phyloP scores from a whole-genome alignment of 305 asterid species.

The Solanum hybrid region DNA sequence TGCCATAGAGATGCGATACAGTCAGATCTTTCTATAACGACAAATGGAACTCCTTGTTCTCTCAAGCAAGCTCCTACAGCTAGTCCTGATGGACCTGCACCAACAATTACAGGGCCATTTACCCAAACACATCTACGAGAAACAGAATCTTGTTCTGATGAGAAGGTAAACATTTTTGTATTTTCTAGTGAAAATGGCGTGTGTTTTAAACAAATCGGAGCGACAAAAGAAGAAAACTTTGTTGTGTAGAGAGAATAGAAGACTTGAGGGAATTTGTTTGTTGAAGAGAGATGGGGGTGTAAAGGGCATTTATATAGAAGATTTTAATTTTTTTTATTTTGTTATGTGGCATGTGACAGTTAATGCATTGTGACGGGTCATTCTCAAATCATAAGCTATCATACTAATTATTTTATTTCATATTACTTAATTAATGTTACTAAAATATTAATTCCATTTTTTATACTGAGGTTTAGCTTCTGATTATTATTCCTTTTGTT shows the following conservation, averaged over 20 bases:
- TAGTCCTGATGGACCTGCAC: constrained; percentile 61
- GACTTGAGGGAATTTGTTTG: constrained; percentile 5
- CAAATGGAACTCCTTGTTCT: constrained; percentile 42
- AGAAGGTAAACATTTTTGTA: constrained; percentile 20
- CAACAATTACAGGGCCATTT: constrained; percentile 50
- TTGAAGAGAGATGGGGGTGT: neutral
- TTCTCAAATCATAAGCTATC: constrained; percentile 12
- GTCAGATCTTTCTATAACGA: constrained; percentile 40
- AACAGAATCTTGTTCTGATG: constrained; percentile 12
- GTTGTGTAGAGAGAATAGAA: neutral
- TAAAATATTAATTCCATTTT: neutral
- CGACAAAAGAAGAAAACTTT: neutral
- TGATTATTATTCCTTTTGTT: neutral
- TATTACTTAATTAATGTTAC: neutral
- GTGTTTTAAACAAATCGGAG: neutral
- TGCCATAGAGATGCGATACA: constrained; percentile 63
- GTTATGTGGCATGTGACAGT: constrained; percentile 9
- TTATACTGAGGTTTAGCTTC: neutral
- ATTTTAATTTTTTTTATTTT: neutral
- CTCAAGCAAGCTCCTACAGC: constrained; percentile 54
- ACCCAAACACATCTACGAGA: constrained; percentile 49
- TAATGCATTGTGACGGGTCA: neutral
- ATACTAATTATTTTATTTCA: neutral
- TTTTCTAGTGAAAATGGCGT: neutral
- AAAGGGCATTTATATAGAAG: constrained; percentile 12